These are phyloP conservation scores for Aspergillus incahuasiensis DNA, from an alignment of 495 filamentous ascomycete species.

Conservation along the genomic window DNA sequence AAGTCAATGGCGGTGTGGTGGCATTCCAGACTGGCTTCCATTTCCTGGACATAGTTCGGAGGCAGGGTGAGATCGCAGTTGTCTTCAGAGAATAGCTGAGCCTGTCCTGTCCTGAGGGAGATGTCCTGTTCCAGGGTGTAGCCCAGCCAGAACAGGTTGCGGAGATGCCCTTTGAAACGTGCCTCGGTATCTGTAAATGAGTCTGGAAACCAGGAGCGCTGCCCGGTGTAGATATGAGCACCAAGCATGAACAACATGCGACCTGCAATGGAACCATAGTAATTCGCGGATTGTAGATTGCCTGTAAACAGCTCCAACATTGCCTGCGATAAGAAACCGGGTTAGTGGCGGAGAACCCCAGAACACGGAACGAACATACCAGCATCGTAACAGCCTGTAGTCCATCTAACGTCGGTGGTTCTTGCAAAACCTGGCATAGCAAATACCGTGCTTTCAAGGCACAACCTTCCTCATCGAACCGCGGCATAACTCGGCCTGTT, in stretches of 20 bases:
- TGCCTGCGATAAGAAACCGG: constrained; percentile 22
- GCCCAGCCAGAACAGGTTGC: constrained; percentile 51
- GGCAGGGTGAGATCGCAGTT: constrained; percentile 52
- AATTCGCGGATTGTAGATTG: constrained; percentile 40
- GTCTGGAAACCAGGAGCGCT: neutral
- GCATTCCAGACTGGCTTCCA: constrained; percentile 27
- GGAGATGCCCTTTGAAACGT: constrained; percentile 31
- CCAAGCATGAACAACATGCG: constrained; percentile 46
- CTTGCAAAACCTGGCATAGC: constrained; percentile 39
- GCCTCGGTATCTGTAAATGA: constrained; percentile 3
- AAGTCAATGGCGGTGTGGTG: constrained; percentile 18
- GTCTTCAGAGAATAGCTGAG: constrained; percentile 47
- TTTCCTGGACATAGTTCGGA: constrained; percentile 35
- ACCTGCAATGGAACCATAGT: constrained; percentile 37
- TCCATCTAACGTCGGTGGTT: constrained; percentile 32
- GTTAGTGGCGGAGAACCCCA: neutral
- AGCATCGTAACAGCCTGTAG: constrained; percentile 43
- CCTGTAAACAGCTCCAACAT: constrained; percentile 42
- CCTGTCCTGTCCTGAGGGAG: constrained; percentile 46
- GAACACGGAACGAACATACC: constrained; percentile 25
- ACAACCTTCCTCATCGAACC: constrained; percentile 34
- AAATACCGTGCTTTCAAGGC: constrained; percentile 35
- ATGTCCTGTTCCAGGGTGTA: constrained; percentile 51
- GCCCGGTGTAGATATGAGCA: constrained; percentile 29
- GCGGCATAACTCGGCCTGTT: neutral